Conservation (phyloP, 352 stramenopile species). For the Pythium chondricola region DNA sequence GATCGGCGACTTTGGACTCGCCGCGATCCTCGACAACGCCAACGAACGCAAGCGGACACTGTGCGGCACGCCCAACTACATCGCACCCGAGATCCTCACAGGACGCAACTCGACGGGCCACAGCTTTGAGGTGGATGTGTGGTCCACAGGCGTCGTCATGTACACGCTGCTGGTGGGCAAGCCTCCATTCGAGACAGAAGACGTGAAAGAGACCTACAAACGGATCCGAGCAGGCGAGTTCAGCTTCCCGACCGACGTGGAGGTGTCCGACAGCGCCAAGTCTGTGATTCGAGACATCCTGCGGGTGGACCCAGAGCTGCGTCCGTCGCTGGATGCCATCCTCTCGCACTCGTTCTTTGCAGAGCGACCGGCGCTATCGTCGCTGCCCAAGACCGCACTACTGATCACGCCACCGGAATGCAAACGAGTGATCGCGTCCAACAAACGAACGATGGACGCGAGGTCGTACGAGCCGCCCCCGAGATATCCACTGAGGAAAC, state of each 20-base stretch:
- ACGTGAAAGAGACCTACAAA: slow-evolving; percentile 98
- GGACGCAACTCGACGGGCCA: slow-evolving; percentile 88
- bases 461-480: slow-evolving; percentile 12
- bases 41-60: slow-evolving; percentile 96
- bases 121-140: slow-evolving; percentile 98
- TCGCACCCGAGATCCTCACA: slow-evolving; percentile 90
- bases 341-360: slow-evolving; percentile 72
- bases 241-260: slow-evolving; percentile 87
- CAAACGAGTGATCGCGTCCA: slow-evolving; percentile 30
- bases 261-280: slow-evolving; percentile 79
- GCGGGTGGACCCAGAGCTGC: slow-evolving; percentile 54
- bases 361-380: slow-evolving; percentile 46
- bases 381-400: slow-evolving; percentile 54
- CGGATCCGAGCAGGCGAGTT: slow-evolving; percentile 96
- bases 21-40: slow-evolving; percentile 66
- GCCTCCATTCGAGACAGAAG: slow-evolving; percentile 96
- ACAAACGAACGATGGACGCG: slow-evolving; percentile 19
- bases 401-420: slow-evolving; percentile 64
- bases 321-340: slow-evolving; percentile 73
- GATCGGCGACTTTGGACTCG: slow-evolving; percentile 96
- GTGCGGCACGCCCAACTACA: slow-evolving; percentile 93
- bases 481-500: slow-evolving; percentile 12
- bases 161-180: slow-evolving; percentile 96
- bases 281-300: slow-evolving; percentile 72
- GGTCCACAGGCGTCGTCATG: slow-evolving; percentile 96